A percentile compares a stretch with the other conserved stretches of the same genome.
Conservation (phyloP, 1,139 yeast genomes). For the Geotrichum europaeum region DNA sequence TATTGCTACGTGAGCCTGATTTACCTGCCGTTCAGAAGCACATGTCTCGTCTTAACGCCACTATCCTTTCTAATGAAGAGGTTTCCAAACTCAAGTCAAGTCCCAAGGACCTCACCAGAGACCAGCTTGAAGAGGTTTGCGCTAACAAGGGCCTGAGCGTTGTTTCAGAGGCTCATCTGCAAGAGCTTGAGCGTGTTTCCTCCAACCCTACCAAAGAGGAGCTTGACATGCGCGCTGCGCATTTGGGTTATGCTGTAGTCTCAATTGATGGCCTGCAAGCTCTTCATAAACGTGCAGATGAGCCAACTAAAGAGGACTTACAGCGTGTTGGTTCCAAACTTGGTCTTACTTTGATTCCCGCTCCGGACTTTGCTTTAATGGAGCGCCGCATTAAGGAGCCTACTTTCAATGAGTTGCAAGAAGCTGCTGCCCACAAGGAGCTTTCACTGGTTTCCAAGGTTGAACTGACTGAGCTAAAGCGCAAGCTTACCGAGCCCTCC, state of each 20-base stretch:
- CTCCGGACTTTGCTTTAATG: constrained; percentile 22
- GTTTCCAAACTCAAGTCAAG: constrained; percentile 19
- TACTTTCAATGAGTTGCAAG: constrained; percentile 11
- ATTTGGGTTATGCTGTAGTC: constrained; percentile 35
- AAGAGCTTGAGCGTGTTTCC: constrained; percentile 27
- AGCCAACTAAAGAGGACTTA: constrained; percentile 33
- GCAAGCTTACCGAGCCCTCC: constrained; percentile 25
- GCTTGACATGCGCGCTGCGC: constrained; percentile 44
- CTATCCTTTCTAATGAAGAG: constrained; percentile 29
- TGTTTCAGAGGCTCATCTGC: constrained; percentile 25
- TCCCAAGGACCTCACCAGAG: constrained; percentile 6
- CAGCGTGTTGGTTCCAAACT: constrained; percentile 24
- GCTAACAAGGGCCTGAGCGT: constrained; percentile 26
- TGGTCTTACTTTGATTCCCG: constrained; percentile 28
- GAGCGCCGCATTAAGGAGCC: constrained; percentile 16
- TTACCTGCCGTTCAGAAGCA: constrained; percentile 6
- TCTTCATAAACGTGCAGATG: constrained; percentile 33
- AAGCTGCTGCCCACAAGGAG: constrained; percentile 22
- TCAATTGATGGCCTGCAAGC: constrained; percentile 32
- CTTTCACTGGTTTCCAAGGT: constrained; percentile 34
- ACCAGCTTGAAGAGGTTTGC: constrained; percentile 20
- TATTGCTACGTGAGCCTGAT: constrained; percentile 9
- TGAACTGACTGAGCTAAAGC: constrained; percentile 25
- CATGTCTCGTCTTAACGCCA: constrained; percentile 7
- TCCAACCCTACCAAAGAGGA: constrained; percentile 32